A percentile compares a stretch with the other conserved stretches of the same genome.
phyloP scores from a whole-genome alignment of 176 grass and related monocot species.

The Oropetium thomaeum region DNA sequence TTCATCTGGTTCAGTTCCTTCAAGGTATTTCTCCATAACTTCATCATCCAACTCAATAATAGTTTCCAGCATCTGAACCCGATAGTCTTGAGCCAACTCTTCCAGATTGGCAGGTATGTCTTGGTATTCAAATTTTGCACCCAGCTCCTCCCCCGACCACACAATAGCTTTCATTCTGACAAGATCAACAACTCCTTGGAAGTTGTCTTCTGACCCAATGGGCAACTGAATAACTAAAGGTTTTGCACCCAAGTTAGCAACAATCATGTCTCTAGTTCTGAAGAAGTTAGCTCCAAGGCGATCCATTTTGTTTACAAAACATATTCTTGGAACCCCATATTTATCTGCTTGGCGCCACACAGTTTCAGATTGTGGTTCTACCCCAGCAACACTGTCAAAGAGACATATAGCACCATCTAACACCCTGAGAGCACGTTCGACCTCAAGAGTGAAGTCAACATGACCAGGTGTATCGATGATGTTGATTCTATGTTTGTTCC shows the following conservation, averaged over 20 bases:
- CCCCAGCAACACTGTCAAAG: slow-evolving; percentile 97
- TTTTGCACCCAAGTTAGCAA: slow-evolving; percentile 92
- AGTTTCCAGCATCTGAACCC: slow-evolving; percentile 75
- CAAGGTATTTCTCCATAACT: slow-evolving; percentile 83
- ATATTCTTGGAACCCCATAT: slow-evolving; percentile 94
- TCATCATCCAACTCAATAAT: slow-evolving; percentile 88
- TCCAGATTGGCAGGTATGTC: slow-evolving; percentile 86
- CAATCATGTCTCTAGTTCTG: slow-evolving; percentile 97
- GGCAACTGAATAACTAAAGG: slow-evolving; percentile 94
- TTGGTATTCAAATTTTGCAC: slow-evolving; percentile 79
- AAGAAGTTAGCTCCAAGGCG: slow-evolving; percentile 93
- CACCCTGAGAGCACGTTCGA: slow-evolving; percentile 93
- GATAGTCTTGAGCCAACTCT: slow-evolving; percentile 72
- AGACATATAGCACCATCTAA: slow-evolving; percentile 96
- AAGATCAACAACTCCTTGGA: slow-evolving; percentile 90
- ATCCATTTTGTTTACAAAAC: slow-evolving; percentile 99
- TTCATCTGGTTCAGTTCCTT: slow-evolving; percentile 87
- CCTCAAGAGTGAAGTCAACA: slow-evolving; percentile 97
- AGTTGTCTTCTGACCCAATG: slow-evolving; percentile 89
- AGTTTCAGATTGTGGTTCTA: slow-evolving; percentile 98
- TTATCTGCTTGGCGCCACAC: slow-evolving; percentile 98
- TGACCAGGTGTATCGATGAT: slow-evolving; percentile 98
- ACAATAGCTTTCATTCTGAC: slow-evolving; percentile 92
- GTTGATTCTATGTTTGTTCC: slow-evolving; percentile 98
- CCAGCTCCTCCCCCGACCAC: slow-evolving; percentile 92